Base-by-base conservation (phyloP, 352 stramenopile species). In the Globisporangium lucens region DNA sequence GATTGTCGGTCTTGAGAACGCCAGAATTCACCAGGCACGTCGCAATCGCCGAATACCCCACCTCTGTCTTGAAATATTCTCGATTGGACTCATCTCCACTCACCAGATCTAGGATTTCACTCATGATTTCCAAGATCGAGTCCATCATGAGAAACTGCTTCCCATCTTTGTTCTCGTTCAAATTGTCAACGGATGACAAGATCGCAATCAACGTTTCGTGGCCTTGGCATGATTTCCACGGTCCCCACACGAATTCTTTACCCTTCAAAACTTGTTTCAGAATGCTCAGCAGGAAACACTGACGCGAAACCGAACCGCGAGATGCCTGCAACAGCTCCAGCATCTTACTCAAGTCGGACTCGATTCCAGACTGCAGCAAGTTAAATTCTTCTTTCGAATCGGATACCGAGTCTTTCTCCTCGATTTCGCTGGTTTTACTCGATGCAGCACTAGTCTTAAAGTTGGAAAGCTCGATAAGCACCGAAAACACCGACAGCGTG, bases 181-280 rank as follows among this genome's bases (percentile, higher is more conserved):
- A 24, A 15, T 77, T 41, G 12, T 84, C 71, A 30, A 91, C 61
- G 2, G 85, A 87, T 4, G 83, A 91, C 22, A 93, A 38, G 8
- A 90, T 47, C 12, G 85, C 76, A 30, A 90, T 63, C 10, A 93
- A 52, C 4, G 82, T 85, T 63, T 89, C 82, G 41, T 88, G 75
- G 8, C 81, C 85, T 58, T 90, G 82, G 10, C 79, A 89, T 0
- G 46, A 71, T 41, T 69, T 75, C 82, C 82, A 91, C 7, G 80
- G 68, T 13, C 66, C 43, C 66, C 75, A 83, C 55, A 86, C 70
- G 38, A 80, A 72, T 12, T 55, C 47, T 4, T 70, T 69, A 22
- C 79, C 81, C 57, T 70, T 69, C 0, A 91, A 62, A 71, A 89
- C 81, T 13, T 79, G 69, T 53, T 77, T 80, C 17, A 91, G 72